These are phyloP conservation scores for Pseudoneurospora amorphoporcata DNA, from an alignment of 495 filamentous ascomycete species.

Conservation along the genomic window DNA sequence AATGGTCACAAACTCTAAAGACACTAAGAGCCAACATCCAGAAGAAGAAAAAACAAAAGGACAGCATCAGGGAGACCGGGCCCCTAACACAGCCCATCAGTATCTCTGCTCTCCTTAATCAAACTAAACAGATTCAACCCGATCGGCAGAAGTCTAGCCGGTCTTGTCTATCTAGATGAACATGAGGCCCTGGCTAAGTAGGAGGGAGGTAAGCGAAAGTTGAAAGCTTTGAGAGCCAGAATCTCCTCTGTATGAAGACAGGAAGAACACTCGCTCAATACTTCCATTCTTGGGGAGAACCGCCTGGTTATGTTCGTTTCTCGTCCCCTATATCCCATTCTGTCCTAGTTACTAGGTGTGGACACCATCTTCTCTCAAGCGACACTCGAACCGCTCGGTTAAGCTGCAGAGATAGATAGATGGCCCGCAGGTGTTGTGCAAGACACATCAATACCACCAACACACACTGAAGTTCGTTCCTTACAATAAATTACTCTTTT, in stretches of 20 bases:
- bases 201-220: not conserved
- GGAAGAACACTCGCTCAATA: not conserved
- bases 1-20: no score
- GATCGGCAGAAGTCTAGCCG: not conserved
- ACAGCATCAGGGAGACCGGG: no score
- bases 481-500: no score
- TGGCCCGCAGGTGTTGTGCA: not conserved
- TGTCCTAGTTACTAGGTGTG: not conserved
- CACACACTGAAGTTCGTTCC: no score
- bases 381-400: not conserved
- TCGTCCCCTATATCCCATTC: not conserved
- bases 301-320: not conserved
- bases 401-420: not conserved
- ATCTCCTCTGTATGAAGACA: not conserved
- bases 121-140: not conserved
- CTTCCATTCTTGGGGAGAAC: not conserved
- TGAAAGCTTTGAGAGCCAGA: not conserved
- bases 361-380: not conserved
- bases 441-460: no score
- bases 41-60: no score
- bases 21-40: no score
- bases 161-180: not conserved
- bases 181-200: not conserved
- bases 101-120: not conserved
- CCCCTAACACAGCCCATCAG: no score